Percentiles rank a stretch among this genome's conserved stretches.
These are phyloP conservation scores for Cystobasidium slooffiae DNA, from an alignment of 1,284 basidiomycete genomes.

Conservation along the genomic window DNA sequence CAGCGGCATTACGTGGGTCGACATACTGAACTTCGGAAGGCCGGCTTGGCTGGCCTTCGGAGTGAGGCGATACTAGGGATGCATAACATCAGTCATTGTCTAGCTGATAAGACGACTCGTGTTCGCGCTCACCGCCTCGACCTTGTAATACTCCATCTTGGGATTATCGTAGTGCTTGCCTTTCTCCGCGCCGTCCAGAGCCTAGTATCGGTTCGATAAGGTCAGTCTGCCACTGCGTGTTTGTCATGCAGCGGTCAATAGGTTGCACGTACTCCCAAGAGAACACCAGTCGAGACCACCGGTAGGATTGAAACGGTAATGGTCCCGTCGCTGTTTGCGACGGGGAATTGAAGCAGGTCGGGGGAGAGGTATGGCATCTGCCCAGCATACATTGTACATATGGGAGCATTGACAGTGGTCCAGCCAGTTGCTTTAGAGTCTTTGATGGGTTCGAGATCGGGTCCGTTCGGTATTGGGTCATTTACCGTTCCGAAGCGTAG, in stretches of 20 bases:
- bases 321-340: constrained; percentile 30
- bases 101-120: constrained; percentile 17
- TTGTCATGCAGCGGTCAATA: constrained; percentile 60
- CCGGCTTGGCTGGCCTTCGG: constrained; percentile 64
- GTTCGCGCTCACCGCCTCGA: constrained; percentile 66
- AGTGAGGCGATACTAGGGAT: constrained; percentile 57
- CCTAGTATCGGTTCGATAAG: constrained; percentile 51
- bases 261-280: constrained; percentile 20
- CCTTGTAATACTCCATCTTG: constrained; percentile 48
- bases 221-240: constrained; percentile 8
- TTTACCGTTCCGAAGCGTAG: constrained; percentile 57
- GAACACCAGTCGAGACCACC: constrained; percentile 5
- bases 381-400: constrained; percentile 69
- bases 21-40: constrained; percentile 54
- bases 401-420: constrained; percentile 70
- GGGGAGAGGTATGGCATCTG: constrained; percentile 60
- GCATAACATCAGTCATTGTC: constrained; percentile 11
- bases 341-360: constrained; percentile 46
- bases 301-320: constrained; percentile 33
- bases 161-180: constrained; percentile 66
- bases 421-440: constrained; percentile 61
- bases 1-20: constrained; percentile 17
- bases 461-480: constrained; percentile 27
- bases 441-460: constrained; percentile 46
- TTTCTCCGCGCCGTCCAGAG: constrained; percentile 69